These are phyloP conservation scores for Hemisphaericaspora lyxosophila DNA, from an alignment of 1,139 yeast genomes.

Conservation along the genomic window DNA sequence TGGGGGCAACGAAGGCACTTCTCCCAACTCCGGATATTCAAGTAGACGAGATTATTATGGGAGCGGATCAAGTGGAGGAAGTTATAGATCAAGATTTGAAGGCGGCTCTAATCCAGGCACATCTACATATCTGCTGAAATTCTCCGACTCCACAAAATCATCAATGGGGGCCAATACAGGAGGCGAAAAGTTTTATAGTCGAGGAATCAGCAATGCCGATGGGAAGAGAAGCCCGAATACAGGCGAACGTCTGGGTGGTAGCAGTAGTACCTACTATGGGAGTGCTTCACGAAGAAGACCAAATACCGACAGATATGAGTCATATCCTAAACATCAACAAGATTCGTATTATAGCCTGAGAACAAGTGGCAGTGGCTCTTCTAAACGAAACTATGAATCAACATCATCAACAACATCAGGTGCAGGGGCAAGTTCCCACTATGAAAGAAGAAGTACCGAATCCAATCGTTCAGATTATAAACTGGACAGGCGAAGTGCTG, in stretches of 20 bases:
- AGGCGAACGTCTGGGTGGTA: neutral
- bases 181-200: constrained; percentile 4
- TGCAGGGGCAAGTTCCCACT: neutral
- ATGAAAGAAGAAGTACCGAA: constrained; percentile 1
- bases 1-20: constrained; percentile 1
- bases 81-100: constrained; percentile 14
- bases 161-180: neutral
- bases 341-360: constrained; percentile 5
- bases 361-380: constrained; percentile 4
- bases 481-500: constrained; percentile 1
- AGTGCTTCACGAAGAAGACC: constrained; percentile 11
- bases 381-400: constrained; percentile 2
- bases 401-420: neutral
- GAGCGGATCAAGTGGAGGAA: constrained; percentile 4
- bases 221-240: constrained; percentile 1
- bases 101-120: neutral
- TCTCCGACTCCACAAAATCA: constrained; percentile 1
- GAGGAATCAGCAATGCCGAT: neutral
- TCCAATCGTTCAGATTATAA: constrained; percentile 1
- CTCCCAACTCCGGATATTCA: constrained; percentile 5
- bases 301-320: constrained; percentile 16
- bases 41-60: constrained; percentile 17
- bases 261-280: constrained; percentile 4
- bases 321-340: constrained; percentile 12
- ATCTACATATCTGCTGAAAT: constrained; percentile 5